Base-by-base conservation (phyloP, 148 eudicot species). In the Heliosperma pusillum region DNA sequence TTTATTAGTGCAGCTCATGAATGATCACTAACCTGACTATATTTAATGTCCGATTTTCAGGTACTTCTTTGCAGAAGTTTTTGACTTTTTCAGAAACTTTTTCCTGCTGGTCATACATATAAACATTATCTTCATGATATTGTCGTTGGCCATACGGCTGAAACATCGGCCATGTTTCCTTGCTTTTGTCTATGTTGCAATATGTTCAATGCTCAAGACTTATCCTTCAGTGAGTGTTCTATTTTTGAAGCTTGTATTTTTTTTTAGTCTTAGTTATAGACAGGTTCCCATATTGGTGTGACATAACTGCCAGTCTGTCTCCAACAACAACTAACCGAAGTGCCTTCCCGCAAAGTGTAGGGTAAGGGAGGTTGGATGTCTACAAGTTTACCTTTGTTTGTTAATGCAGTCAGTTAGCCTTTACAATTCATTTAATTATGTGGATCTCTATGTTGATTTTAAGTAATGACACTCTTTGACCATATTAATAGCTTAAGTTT, bases 11-110 rank as follows among this genome's bases (percentile, higher is more conserved):
- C 63, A 61, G 50, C 66, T 74, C 45, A 69, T 1, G 12, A 57
- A 17, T 24, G 20, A 50, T 42, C 73, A 52, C 68, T 52, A 69
- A 30, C 62, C 26, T 66, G 21, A 13, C 42, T 72, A 24, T 66
- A 65, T 80, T 26, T 76, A 79, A 30, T 74, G 66, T 82, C 79
- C 75, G 30, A 55, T 76, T 67, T 86, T 87, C 88, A 95, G 98
- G 98, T 95, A 95, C 96, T 92, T 95, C 86, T 95, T 95, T 80
- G 98, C 98, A 7, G 98, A 95, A 83, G 98, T 95, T 71, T 95
- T 95, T 82, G 97, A 92, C 72, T 91, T 90, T 72, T 95, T 95
- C 93, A 89, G 92, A 83, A 84, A 82, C 62, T 95, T 95, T 85
- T 95, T 95, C 86, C 82, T 95, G 83, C 86, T 95, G 53, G 96